Percentiles rank a stretch among this genome's conserved stretches.
Evolutionary conservation across 2,329 filamentous ascomycete species (phyloP).

Genomic region (Thermochaetoides dissita): DNA sequence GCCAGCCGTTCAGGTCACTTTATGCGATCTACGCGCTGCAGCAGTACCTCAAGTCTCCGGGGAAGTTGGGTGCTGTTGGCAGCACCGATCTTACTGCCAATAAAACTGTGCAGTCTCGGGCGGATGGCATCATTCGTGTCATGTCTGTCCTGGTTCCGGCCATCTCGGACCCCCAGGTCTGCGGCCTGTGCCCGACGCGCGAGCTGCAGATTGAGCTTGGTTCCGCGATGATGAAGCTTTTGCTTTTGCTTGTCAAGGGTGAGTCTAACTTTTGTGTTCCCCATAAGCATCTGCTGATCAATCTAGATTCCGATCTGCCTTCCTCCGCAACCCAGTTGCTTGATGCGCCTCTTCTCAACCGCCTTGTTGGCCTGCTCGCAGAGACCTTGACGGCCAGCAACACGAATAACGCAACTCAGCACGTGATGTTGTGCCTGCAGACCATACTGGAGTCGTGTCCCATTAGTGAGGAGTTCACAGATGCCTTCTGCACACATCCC

Average conservation of each 20-base stretch:
- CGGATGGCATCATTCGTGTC: constrained; percentile 28
- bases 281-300: constrained; percentile 14
- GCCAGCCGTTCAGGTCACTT: constrained; percentile 57
- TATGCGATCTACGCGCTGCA: constrained; percentile 58
- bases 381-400: constrained; percentile 13
- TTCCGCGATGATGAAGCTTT: constrained; percentile 40
- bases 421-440: constrained; percentile 24
- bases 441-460: constrained; percentile 27
- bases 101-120: constrained; percentile 12
- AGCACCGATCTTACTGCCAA: constrained; percentile 11
- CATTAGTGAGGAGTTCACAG: constrained; percentile 26
- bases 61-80: background rate
- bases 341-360: constrained; percentile 17
- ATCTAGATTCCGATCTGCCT: constrained; percentile 12
- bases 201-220: constrained; percentile 35
- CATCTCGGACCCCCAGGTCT: constrained; percentile 42
- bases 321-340: constrained; percentile 11
- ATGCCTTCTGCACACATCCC: constrained; percentile 20
- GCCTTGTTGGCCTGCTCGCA: constrained; percentile 20
- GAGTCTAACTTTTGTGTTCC: constrained; percentile 1
- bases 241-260: constrained; percentile 43
- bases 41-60: constrained; percentile 39
- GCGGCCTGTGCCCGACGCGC: constrained; percentile 29
- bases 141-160: constrained; percentile 44
- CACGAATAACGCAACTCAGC: constrained; percentile 17